Evolutionary conservation across 257 asterid species (phyloP), one percentile per base, ranked within the genome.

Genomic region (Handroanthus guayacan): DNA sequence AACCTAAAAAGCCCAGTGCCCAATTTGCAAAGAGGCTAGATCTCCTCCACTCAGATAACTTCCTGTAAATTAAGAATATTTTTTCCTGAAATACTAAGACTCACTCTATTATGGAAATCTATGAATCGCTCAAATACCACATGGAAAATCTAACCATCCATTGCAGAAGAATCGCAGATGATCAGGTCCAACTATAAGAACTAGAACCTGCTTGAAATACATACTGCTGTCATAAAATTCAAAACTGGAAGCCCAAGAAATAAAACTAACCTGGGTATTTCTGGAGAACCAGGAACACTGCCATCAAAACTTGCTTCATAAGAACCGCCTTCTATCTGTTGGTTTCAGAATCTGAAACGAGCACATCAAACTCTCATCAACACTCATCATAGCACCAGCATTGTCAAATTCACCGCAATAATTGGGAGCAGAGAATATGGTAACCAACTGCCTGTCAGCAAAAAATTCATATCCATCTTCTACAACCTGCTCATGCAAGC

Each of bases 301-400:
- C 54, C n/a, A 70, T 36, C 57, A 43, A 45, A 75, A 76, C 69
- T 36, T 79, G 75, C 71, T 82, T 85, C 80, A 85, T 75, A 82
- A 79, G 58, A 79, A 63, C 64, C 86, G 81, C 69, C 71, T 82
- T 74, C 61, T 74, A 76, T 85, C 88, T 3, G 82, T 85, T 82
- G 88, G 88, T 79, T 85, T 85, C 52, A 85, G 81, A 44, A 82
- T 85, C 82, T 85, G 86, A 72, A 85, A 85, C 12, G 88, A 85
- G 79, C 88, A 85, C 88, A 85, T 82, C 83, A 85, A 85, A 71
- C 88, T 85, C 75, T 85, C 88, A 77, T 85, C 84, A 52, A 85
- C 88, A 51, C 88, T 85, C 88, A 85, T 85, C 84, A 85, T 79
- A 64, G 88, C 88, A 65, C 88, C 88, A 52, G 88, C 88, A 71